phyloP scores from a whole-genome alignment of 768 basidiomycete genomes.

The Podaxis pistillaris region DNA sequence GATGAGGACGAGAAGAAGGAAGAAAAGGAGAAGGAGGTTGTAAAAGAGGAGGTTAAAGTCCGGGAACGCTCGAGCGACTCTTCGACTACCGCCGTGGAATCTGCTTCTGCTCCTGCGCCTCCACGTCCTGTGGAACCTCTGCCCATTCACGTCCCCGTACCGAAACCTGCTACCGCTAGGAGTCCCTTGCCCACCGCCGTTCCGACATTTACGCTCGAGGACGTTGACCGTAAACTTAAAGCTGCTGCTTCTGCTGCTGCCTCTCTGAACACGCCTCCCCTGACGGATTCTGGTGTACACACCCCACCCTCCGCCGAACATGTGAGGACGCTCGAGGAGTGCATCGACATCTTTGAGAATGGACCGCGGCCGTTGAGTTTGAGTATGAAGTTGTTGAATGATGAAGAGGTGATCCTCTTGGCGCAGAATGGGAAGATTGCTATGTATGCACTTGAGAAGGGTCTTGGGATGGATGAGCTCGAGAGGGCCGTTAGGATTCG shows the following conservation, averaged over 20 bases:
- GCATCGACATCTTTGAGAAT: slow-evolving; percentile 76
- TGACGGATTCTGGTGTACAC: slow-evolving; percentile 9
- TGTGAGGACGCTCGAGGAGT: slow-evolving; percentile 67
- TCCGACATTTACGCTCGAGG: slow-evolving; percentile 52
- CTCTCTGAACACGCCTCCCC: slow-evolving; percentile 6
- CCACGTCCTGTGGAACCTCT: neutral
- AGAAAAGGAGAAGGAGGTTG: slow-evolving; percentile 12
- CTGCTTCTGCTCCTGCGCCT: neutral
- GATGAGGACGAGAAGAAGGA: slow-evolving; percentile 23
- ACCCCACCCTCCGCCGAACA: slow-evolving; percentile 14
- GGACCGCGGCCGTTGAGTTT: slow-evolving; percentile 60
- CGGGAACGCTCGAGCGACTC: neutral
- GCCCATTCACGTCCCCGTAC: neutral
- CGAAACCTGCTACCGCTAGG: slow-evolving; percentile 7
- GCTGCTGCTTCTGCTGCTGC: slow-evolving; percentile 18
- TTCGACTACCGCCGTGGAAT: neutral
- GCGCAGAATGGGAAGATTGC: slow-evolving; percentile 91
- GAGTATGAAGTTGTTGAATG: slow-evolving; percentile 64
- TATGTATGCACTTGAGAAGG: slow-evolving; percentile 94
- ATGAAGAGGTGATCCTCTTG: slow-evolving; percentile 90
- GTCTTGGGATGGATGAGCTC: slow-evolving; percentile 64
- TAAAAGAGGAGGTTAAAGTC: slow-evolving; percentile 2
- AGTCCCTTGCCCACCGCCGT: slow-evolving; percentile 20
- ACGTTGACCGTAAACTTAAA: slow-evolving; percentile 51
- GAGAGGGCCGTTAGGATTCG: slow-evolving; percentile 87